Conservation (phyloP, 2,329 filamentous ascomycete species). For the Neoscytalidium dimidiatum region DNA sequence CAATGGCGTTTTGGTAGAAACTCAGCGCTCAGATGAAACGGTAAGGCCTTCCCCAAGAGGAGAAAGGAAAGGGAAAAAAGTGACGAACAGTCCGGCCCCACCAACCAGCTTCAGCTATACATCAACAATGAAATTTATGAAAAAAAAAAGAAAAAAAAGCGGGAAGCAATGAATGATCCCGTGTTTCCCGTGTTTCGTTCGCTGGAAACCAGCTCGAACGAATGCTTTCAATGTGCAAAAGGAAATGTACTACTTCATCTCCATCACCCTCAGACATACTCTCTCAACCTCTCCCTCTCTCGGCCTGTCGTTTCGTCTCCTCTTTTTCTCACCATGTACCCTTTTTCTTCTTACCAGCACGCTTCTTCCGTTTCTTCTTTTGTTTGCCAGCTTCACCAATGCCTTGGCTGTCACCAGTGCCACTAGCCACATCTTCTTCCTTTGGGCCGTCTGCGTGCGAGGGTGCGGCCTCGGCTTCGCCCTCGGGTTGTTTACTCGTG, state of each 20-base stretch:
- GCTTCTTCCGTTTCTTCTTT: conserved; percentile 37
- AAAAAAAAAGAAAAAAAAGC: background rate
- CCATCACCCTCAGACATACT: background rate
- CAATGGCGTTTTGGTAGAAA: background rate
- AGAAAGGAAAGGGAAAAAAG: background rate
- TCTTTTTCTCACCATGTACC: conserved; percentile 23
- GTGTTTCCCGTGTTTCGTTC: background rate
- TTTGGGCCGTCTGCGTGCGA: conserved; percentile 25
- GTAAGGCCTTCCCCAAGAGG: too few relatives aligned
- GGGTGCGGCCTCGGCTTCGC: conserved; percentile 29
- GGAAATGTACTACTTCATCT: background rate
- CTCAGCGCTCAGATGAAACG: background rate
- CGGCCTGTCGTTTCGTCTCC: background rate
- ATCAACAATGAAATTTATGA: conserved; percentile 2
- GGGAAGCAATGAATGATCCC: background rate
- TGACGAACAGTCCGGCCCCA: background rate
- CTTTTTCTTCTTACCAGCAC: conserved; percentile 38
- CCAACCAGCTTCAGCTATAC: background rate
- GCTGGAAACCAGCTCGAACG: too few relatives aligned
- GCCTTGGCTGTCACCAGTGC: conserved; percentile 25
- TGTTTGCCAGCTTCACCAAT: conserved; percentile 21
- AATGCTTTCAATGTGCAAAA: conserved; percentile 5
- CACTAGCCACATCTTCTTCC: conserved; percentile 22
- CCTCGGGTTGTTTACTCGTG: conserved; percentile 11
- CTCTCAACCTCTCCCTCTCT: background rate